Evolutionary conservation across 2,329 filamentous ascomycete genomes (phyloP), one percentile per base, ranked within the genome.

Genomic region (Periconia macrospinosa): DNA sequence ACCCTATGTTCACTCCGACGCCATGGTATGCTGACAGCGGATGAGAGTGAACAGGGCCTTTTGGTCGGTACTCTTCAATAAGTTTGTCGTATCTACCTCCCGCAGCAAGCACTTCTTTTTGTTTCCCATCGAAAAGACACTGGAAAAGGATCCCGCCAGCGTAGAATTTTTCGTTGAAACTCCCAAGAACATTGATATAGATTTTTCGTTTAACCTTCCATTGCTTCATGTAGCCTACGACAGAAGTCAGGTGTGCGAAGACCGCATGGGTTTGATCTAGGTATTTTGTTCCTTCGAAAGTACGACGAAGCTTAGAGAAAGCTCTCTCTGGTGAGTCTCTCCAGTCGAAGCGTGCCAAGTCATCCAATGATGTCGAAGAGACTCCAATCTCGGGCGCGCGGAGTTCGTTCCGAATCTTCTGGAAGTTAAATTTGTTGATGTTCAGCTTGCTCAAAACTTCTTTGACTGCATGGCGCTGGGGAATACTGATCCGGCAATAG

Each of bases 41-140:
- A 18, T 68, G 83, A 79, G 52, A 58, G 44, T 83, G 83, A 20
- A 80, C 82, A 41, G 85, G 80, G 41, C 86, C 83, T 58, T 86
- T 88, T 6, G 90, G 89, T 9, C 87, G 84, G 67, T 95, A 90
- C 56, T 95, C 90, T 69, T 87, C 86, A 59, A 99, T 93, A 18
- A 99, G 78, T 45, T 86, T 86, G 70, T 99, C 95, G 70, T 99
- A 99, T 46, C 94, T 86, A 2, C 94, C 94, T 47, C 95, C 94
- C 30, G 92, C 94, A 6, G 93, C 94, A 67, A 97, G 91, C 0
- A 97, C 90, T 62, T 94, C 89, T 62, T 80, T 78, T 56, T 88
- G 84, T 70, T 91, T 95, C 57, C 84, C 87, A 70, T 97, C 93
- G 59, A 92, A 91, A 2, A 97, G 77, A 66, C 92, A 97, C 56